Percentiles rank a stretch among this genome's conserved stretches.
Conservation (phyloP, 345 rosid species). For the Populus deltoides region DNA sequence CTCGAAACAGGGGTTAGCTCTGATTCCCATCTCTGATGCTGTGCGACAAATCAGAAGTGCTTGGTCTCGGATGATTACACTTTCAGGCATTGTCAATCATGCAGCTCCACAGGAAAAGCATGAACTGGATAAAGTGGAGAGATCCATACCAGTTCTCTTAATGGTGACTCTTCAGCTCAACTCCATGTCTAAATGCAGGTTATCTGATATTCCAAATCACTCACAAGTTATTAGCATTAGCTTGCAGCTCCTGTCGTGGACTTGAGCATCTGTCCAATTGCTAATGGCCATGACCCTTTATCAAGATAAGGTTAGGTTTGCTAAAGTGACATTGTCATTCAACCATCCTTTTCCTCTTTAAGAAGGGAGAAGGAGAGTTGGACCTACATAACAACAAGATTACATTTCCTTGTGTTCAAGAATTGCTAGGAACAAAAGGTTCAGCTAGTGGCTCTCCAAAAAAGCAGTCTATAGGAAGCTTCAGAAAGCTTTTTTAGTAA, state of each 20-base stretch:
- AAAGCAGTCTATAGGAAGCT: background rate
- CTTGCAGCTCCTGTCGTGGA: background rate
- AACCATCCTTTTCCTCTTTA: background rate
- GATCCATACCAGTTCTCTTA: background rate
- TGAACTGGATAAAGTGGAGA: background rate
- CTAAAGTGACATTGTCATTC: background rate
- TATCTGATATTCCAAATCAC: background rate
- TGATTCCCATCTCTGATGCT: background rate
- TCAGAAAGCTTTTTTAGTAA: conserved; percentile 19
- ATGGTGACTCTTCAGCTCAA: background rate
- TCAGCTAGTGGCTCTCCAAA: background rate
- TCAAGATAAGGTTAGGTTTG: conserved; percentile 1
- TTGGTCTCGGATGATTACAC: background rate
- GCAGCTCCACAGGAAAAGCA: background rate
- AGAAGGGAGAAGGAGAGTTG: background rate
- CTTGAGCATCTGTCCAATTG: background rate
- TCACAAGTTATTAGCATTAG: background rate
- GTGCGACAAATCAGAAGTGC: background rate
- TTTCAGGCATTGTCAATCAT: background rate
- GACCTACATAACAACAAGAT: background rate
- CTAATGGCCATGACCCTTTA: background rate
- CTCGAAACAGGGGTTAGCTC: background rate
- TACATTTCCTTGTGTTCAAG: background rate
- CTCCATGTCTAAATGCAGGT: background rate
- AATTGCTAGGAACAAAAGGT: background rate